Conservation (phyloP, 495 filamentous ascomycete species). For the Cercophora newfieldiana region DNA sequence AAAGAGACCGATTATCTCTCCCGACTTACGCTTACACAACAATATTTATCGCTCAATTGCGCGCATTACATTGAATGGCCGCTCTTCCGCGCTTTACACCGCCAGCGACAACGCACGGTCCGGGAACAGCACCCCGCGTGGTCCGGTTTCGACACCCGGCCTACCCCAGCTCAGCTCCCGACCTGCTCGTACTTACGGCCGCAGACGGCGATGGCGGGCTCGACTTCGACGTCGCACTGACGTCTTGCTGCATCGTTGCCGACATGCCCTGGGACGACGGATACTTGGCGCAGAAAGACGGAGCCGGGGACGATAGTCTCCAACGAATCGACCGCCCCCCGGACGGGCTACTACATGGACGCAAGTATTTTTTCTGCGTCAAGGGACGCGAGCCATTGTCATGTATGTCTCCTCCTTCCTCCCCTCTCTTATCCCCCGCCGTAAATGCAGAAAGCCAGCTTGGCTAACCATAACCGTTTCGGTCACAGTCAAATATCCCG, state of each 20-base stretch:
- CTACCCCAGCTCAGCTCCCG: conserved; percentile 5
- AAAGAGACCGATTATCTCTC: too few relatives aligned
- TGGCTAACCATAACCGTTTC: conserved; percentile 8
- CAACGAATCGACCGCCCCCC: conserved; percentile 1
- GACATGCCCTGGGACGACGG: background rate
- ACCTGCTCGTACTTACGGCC: conserved; percentile 5
- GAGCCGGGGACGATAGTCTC: background rate
- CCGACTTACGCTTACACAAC: too few relatives aligned
- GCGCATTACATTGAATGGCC: too few relatives aligned
- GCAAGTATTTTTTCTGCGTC: conserved; percentile 14
- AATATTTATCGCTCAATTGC: too few relatives aligned
- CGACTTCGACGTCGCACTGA: conserved; percentile 15
- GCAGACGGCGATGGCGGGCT: conserved; percentile 14
- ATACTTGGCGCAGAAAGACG: conserved; percentile 10
- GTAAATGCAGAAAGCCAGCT: background rate
- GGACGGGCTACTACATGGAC: conserved; percentile 6
- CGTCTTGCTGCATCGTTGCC: conserved; percentile 14
- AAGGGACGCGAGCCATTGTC: conserved; percentile 5
- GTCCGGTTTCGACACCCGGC: conserved; percentile 12
- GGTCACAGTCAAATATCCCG: conserved; percentile 15
- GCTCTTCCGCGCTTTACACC: too few relatives aligned
- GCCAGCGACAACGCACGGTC: too few relatives aligned
- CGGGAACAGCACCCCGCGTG: too few relatives aligned
- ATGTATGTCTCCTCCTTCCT: background rate
- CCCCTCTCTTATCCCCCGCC: background rate